A percentile compares a stretch with the other conserved stretches of the same genome.
These are phyloP conservation scores for Lactifluus rugatus DNA, from an alignment of 768 basidiomycete species.

Conservation along the genomic window DNA sequence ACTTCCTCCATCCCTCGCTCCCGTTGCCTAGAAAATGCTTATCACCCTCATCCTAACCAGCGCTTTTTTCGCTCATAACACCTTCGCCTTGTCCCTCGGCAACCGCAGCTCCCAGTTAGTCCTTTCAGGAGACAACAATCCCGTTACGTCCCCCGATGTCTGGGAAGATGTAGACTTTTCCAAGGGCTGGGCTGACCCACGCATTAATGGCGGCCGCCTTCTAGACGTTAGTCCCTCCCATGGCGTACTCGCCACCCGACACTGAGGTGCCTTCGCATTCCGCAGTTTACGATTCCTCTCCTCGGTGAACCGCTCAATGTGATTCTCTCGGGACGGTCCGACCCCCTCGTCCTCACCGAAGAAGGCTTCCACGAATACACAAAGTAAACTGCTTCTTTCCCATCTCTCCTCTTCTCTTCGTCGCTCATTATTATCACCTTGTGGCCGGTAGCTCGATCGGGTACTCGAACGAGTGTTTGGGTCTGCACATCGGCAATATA, in stretches of 20 bases:
- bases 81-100: not conserved
- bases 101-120: not conserved
- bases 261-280: not conserved
- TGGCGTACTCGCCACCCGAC: not conserved
- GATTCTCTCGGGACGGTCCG: conserved; percentile 69
- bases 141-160: not conserved
- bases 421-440: not conserved
- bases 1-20: not conserved
- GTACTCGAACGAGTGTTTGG: conserved; percentile 74
- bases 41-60: not conserved
- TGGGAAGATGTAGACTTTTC: conserved; percentile 21
- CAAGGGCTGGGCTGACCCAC: conserved; percentile 54
- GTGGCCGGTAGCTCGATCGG: conserved; percentile 52
- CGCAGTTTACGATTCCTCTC: conserved; percentile 52
- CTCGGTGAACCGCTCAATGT: conserved; percentile 79
- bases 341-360: conserved; percentile 72
- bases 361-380: conserved; percentile 58
- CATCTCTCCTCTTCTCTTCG: not conserved
- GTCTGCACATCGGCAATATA: conserved; percentile 62
- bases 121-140: not conserved
- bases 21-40: not conserved
- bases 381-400: conserved; percentile 34
- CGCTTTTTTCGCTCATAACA: not conserved
- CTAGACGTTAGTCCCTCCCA: conserved; percentile 50
- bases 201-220: conserved; percentile 60